These are phyloP conservation scores for Coprinellus micaceus DNA, from an alignment of 768 basidiomycete species.

Conservation along the genomic window DNA sequence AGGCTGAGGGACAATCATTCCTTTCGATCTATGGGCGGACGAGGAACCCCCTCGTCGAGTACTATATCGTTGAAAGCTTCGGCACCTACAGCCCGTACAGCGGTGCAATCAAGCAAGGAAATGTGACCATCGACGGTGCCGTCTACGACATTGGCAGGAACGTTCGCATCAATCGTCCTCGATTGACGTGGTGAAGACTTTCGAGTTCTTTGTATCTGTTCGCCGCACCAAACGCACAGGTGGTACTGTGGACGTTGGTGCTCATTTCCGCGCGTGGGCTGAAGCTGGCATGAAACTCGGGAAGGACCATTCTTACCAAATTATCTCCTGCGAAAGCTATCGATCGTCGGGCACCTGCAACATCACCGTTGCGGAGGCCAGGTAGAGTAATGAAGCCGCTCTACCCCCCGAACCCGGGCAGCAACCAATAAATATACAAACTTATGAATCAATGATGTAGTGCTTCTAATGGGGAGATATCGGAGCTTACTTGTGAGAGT, in stretches of 20 bases:
- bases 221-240: slow-evolving; percentile 33
- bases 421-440: too few relatives aligned
- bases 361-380: slow-evolving; percentile 4
- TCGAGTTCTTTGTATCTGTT: slow-evolving; percentile 46
- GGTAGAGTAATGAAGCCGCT: too few relatives aligned
- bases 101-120: slow-evolving; percentile 30
- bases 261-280: slow-evolving; percentile 45
- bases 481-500: too few relatives aligned
- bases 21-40: slow-evolving; percentile 47
- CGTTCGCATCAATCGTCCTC: slow-evolving; percentile 37
- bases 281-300: slow-evolving; percentile 36
- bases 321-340: slow-evolving; percentile 45
- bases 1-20: slow-evolving; percentile 19
- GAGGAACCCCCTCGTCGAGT: slow-evolving; percentile 42
- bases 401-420: neutral
- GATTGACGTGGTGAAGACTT: slow-evolving; percentile 39
- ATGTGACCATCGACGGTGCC: slow-evolving; percentile 38
- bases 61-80: slow-evolving; percentile 43
- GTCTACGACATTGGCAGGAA: slow-evolving; percentile 41
- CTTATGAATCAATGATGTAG: too few relatives aligned
- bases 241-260: slow-evolving; percentile 32
- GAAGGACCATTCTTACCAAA: slow-evolving; percentile 39
- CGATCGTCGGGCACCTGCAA: slow-evolving; percentile 32
- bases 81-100: slow-evolving; percentile 38
- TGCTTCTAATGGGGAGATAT: too few relatives aligned